Evolutionary conservation across 345 rosid genomes (phyloP).

Genomic region (Orychophragmus violaceus): DNA sequence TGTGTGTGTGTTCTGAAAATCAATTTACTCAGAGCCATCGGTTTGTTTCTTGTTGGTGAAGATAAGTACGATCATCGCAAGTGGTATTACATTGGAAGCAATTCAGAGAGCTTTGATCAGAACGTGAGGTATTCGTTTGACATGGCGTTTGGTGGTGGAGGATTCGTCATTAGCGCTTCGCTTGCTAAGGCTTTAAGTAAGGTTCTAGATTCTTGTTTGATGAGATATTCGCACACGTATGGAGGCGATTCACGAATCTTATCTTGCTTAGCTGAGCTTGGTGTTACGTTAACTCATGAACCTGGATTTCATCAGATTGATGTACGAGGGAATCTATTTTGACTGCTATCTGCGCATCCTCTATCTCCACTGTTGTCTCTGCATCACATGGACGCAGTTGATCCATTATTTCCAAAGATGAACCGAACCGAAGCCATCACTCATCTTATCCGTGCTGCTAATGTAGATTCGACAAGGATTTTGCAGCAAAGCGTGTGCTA

Average conservation of each 20-base stretch:
- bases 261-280: no score
- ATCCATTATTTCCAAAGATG: constrained; percentile 73
- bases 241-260: constrained; percentile 77
- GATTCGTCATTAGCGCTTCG: constrained; percentile 66
- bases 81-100: constrained; percentile 74
- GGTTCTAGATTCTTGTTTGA: constrained; percentile 76
- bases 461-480: no score
- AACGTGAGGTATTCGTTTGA: no score
- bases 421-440: constrained; percentile 44
- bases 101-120: constrained; percentile 76
- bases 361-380: constrained; percentile 69
- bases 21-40: no score
- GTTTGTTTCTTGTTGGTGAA: constrained; percentile 79
- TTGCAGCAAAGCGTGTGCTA: no score
- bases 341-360: constrained; percentile 77
- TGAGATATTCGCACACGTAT: constrained; percentile 67
- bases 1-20: no score
- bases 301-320: constrained; percentile 89
- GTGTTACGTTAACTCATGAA: no score
- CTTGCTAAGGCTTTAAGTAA: constrained; percentile 49
- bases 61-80: constrained; percentile 61
- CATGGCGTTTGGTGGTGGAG: no score
- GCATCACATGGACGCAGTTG: constrained; percentile 92
- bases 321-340: constrained; percentile 72
- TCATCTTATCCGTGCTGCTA: constrained; percentile 56